Evolutionary conservation across 768 basidiomycete species (phyloP).

Genomic region (Coprinellus aureogranulatus): DNA sequence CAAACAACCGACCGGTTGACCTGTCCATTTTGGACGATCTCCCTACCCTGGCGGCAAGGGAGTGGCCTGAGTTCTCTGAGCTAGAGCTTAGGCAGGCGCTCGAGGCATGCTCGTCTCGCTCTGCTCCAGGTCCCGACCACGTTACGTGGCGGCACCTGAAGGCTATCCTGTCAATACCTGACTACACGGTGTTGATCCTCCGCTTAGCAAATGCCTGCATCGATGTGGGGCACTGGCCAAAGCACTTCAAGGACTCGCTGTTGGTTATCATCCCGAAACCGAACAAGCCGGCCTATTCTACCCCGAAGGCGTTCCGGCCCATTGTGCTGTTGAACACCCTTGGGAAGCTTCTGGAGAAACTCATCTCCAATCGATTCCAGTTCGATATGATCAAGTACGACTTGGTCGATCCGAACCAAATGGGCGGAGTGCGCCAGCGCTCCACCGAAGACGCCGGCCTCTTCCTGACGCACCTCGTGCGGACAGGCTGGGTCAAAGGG

Average conservation of each 20-base stretch:
- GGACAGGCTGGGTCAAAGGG: conserved; percentile 14
- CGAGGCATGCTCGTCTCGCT: neutral
- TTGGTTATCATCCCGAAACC: conserved; percentile 16
- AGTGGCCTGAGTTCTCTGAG: neutral
- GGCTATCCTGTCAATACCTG: neutral
- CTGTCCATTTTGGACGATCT: neutral
- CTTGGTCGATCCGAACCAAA: neutral
- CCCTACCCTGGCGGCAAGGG: neutral
- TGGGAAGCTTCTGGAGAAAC: conserved; percentile 1
- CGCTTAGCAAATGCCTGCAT: conserved; percentile 1
- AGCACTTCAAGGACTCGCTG: conserved; percentile 11
- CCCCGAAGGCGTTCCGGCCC: neutral
- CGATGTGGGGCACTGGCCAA: neutral
- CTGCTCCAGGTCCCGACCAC: conserved; percentile 7
- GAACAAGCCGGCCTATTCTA: too few relatives aligned
- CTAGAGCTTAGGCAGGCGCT: neutral
- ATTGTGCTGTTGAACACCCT: conserved; percentile 3
- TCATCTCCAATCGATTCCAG: neutral
- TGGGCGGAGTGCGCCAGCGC: conserved; percentile 2
- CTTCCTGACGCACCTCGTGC: conserved; percentile 15
- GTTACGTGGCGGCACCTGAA: conserved; percentile 2
- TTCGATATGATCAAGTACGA: neutral
- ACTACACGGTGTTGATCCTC: neutral
- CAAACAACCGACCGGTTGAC: neutral
- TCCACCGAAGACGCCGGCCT: conserved; percentile 19